Evolutionary conservation across 768 basidiomycete genomes (phyloP).

Genomic region (Lactarius sp.): DNA sequence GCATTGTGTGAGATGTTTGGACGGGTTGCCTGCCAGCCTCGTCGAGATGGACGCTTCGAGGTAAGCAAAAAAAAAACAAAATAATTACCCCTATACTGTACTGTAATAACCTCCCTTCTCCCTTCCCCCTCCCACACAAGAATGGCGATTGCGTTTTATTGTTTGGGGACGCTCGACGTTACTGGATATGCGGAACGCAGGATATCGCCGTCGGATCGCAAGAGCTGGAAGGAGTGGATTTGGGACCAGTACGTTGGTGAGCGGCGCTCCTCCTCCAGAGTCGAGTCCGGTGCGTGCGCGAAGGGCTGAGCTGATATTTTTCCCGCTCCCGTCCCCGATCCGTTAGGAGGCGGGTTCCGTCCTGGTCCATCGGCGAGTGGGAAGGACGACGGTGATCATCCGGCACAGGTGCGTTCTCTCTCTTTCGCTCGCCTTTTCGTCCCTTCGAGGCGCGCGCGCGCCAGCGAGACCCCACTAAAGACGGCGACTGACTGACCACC

Average conservation of each 20-base stretch:
- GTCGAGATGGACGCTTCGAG: conserved; percentile 68
- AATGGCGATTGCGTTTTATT: conserved; percentile 85
- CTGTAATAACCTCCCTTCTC: neutral
- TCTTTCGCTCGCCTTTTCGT: conserved; percentile 17
- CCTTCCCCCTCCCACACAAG: conserved; percentile 37
- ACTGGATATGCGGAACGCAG: conserved; percentile 48
- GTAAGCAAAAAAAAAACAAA: conserved; percentile 34
- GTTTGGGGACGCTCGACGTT: conserved; percentile 78
- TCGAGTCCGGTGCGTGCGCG: too few relatives aligned
- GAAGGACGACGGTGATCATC: conserved; percentile 34
- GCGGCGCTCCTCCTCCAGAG: conserved; percentile 23
- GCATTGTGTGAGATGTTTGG: conserved; percentile 65
- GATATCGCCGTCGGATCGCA: conserved; percentile 47
- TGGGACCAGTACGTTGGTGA: conserved; percentile 80
- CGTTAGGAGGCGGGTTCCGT: conserved; percentile 48
- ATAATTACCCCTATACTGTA: neutral
- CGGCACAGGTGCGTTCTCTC: conserved; percentile 22
- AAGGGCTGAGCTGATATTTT: too few relatives aligned
- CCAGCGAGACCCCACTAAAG: too few relatives aligned
- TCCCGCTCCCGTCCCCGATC: neutral
- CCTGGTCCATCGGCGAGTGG: conserved; percentile 69
- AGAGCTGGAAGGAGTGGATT: conserved; percentile 75
- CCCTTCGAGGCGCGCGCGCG: neutral
- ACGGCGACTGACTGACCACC: conserved; percentile 27
- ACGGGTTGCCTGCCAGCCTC: conserved; percentile 64